Evolutionary conservation across 2,329 filamentous ascomycete genomes (phyloP).

Genomic region (Dactylellina parvicollis): DNA sequence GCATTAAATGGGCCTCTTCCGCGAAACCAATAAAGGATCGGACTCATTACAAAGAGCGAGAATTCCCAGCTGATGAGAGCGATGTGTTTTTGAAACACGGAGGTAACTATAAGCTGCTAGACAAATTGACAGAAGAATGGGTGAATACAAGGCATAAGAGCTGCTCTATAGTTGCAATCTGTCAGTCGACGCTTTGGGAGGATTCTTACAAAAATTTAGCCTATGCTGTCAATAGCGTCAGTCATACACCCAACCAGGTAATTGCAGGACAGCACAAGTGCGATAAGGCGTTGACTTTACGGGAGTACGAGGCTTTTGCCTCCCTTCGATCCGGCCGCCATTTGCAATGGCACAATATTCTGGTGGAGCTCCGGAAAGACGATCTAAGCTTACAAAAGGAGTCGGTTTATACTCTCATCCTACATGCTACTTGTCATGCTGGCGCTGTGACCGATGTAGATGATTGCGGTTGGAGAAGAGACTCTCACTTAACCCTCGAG

Average conservation of each 20-base stretch:
- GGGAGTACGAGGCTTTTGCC: conserved; percentile 68
- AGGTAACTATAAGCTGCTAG: conserved; percentile 9
- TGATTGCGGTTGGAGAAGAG: conserved; percentile 3
- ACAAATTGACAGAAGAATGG: not conserved
- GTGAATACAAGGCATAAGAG: conserved; percentile 12
- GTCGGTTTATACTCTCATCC: conserved; percentile 64
- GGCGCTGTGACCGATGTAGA: conserved; percentile 61
- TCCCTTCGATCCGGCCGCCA: conserved; percentile 64
- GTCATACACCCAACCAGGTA: conserved; percentile 65
- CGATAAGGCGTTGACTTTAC: conserved; percentile 64
- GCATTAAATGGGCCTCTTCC: not conserved
- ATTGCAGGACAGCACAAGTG: conserved; percentile 66
- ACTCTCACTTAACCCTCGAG: conserved; percentile 13
- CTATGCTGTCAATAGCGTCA: conserved; percentile 55
- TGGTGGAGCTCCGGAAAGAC: conserved; percentile 65
- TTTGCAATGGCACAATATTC: conserved; percentile 69
- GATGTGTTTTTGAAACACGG: conserved; percentile 17
- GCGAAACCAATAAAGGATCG: conserved; percentile 4
- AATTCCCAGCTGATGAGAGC: not conserved
- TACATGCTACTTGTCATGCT: conserved; percentile 66
- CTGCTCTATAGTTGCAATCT: not conserved
- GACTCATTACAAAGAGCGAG: not conserved
- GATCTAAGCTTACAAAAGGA: conserved; percentile 66
- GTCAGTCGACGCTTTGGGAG: conserved; percentile 49
- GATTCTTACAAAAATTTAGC: conserved; percentile 56